A percentile compares a stretch with the other conserved stretches of the same genome.
These are phyloP conservation scores for Alternaria gaisen DNA, from an alignment of 2,329 filamentous ascomycete species.

Conservation along the genomic window DNA sequence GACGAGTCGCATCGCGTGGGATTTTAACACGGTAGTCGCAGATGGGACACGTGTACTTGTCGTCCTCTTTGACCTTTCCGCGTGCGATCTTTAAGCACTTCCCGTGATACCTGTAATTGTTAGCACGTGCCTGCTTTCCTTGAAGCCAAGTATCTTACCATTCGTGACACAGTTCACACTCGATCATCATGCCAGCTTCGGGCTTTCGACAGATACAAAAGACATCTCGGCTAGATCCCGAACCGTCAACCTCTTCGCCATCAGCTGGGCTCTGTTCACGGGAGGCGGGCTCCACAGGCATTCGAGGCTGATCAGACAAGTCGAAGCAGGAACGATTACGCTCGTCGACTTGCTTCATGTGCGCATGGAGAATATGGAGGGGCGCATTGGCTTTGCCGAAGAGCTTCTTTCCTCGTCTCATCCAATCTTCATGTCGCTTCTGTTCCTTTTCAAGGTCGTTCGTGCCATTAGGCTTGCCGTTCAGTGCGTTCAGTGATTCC, in stretches of 20 bases:
- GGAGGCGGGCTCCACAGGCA: conserved; percentile 91
- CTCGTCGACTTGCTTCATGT: conserved; percentile 92
- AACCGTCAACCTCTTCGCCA: conserved; percentile 56
- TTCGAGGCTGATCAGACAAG: conserved; percentile 83
- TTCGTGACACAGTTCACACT: conserved; percentile 97
- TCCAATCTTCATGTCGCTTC: conserved; percentile 97
- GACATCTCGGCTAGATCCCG: conserved; percentile 72
- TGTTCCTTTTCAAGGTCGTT: conserved; percentile 93
- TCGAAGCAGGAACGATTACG: conserved; percentile 94
- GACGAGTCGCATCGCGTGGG: conserved; percentile 91
- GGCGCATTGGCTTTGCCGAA: conserved; percentile 99
- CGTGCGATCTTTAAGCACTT: conserved; percentile 98
- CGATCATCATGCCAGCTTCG: conserved; percentile 99
- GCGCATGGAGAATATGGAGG: conserved; percentile 90
- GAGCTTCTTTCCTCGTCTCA: conserved; percentile 95
- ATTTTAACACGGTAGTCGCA: conserved; percentile 98
- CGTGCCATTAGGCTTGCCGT: conserved; percentile 90
- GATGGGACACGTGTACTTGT: conserved; percentile 97
- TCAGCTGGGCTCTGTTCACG: conserved; percentile 75
- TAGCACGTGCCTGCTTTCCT: conserved; percentile 24
- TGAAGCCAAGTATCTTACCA: conserved; percentile 68
- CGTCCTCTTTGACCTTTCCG: conserved; percentile 97
- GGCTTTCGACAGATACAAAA: conserved; percentile 96
- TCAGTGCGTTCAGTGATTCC: conserved; percentile 85
- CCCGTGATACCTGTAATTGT: conserved; percentile 82